Evolutionary conservation across 352 stramenopile species (phyloP).

Genomic region (Globisporangium yorkense): DNA sequence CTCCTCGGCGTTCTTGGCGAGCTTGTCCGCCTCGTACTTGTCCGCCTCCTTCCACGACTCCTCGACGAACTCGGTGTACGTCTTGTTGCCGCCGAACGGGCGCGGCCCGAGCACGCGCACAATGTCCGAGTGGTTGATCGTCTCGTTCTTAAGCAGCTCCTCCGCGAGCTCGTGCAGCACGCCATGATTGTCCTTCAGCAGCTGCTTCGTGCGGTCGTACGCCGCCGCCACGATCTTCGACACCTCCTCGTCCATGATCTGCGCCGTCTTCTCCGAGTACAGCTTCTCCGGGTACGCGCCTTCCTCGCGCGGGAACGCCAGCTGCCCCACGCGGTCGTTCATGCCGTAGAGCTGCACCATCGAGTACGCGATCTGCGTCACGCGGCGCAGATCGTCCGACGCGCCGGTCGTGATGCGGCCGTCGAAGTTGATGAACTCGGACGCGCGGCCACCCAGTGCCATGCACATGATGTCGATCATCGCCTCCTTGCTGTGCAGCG

Average conservation of each 20-base stretch:
- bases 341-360: slow-evolving; percentile 99
- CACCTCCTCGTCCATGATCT: slow-evolving; percentile 99
- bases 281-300: slow-evolving; percentile 87
- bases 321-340: slow-evolving; percentile 95
- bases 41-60: slow-evolving; percentile 85
- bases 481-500: slow-evolving; percentile 92
- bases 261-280: slow-evolving; percentile 97
- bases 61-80: slow-evolving; percentile 95
- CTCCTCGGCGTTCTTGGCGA: slow-evolving; percentile 16
- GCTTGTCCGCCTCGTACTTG: slow-evolving; percentile 73
- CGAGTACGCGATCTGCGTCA: slow-evolving; percentile 96
- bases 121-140: slow-evolving; percentile 98
- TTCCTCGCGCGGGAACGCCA: slow-evolving; percentile 95
- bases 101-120: slow-evolving; percentile 92
- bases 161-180: slow-evolving; percentile 93
- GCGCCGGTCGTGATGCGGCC: slow-evolving; percentile 95
- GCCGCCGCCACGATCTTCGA: slow-evolving; percentile 95
- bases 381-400: slow-evolving; percentile 89
- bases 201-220: slow-evolving; percentile 94
- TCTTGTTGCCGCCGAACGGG: slow-evolving; percentile 92
- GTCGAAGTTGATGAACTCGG: slow-evolving; percentile 97
- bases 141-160: slow-evolving; percentile 97
- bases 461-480: slow-evolving; percentile 99
- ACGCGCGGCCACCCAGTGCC: slow-evolving; percentile 95
- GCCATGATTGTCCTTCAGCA: slow-evolving; percentile 93